Evolutionary conservation across 116 monocot genomes (phyloP), one percentile per base, ranked within the genome.

Genomic region (Dioscorea cayenensis): DNA sequence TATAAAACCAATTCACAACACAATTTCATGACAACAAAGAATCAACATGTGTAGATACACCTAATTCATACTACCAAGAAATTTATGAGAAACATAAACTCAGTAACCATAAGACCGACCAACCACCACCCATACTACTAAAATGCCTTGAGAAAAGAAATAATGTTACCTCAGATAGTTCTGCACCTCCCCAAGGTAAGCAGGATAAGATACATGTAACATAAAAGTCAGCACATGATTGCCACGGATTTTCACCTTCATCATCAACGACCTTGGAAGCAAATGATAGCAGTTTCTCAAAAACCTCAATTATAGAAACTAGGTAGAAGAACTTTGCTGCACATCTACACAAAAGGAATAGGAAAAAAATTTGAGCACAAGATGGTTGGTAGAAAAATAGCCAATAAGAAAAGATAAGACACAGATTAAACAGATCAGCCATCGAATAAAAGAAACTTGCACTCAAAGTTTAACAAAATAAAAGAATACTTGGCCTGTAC

Each of bases 101-200:
- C 43, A 43, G 10, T 43, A 43, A 11, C 2, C 43, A 43, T 43
- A 8, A 2, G n/a, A n/a, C n/a, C n/a, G 43, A 43, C 43, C 43
- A 43, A 43, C 6, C 43, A 43, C 43, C 43, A 43, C 10, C 9
- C 10, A 43, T 43, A 6, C 43, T 43, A 43, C 43, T 43, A 6
- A 43, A n/a, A 43, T 43, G 43, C 43, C 10, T 43, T 3, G 43
- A 11, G 43, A 3, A 29, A 29, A 43, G 43, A 8, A 43, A 43
- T 43, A 6, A 6, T 43, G 49, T 68, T 78, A 93, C 97, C 93
- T 97, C 97, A 77, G 76, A 32, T 58, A 97, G 79, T 79, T 92
- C 97, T 25, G 86, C 75, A 63, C 87, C 93, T 67, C 97, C 93
- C 97, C 97, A 97, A 50, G 97, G 97, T 72, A 97, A 90, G 62